These are phyloP conservation scores for Macadamia tetraphylla DNA, from an alignment of 164 flowering plant genomes.

Conservation along the genomic window DNA sequence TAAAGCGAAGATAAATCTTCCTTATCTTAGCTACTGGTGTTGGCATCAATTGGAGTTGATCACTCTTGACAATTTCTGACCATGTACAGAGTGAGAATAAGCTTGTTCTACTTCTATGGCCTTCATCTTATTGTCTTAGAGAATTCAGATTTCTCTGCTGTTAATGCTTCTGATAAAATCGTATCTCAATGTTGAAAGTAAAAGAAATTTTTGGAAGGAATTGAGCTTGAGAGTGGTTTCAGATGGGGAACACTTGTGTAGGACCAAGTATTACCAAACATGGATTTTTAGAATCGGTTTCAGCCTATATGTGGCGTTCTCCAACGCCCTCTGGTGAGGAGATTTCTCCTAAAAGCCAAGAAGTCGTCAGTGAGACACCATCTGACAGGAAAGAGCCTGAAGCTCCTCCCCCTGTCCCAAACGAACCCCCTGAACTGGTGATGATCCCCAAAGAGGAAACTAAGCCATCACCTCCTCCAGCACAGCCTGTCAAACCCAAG, in stretches of 20 bases:
- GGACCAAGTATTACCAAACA: slow-evolving; percentile 29
- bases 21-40: background rate
- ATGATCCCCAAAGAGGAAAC: slow-evolving; percentile 27
- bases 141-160: background rate
- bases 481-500: slow-evolving; percentile 22
- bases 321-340: slow-evolving; percentile 14
- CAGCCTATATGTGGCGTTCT: slow-evolving; percentile 32
- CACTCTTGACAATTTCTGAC: background rate
- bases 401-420: slow-evolving; percentile 18
- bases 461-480: background rate
- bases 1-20: background rate
- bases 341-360: slow-evolving; percentile 11
- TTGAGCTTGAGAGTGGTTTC: slow-evolving; percentile 7
- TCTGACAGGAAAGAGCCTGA: slow-evolving; percentile 11
- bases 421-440: slow-evolving; percentile 40
- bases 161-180: background rate
- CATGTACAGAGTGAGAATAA: background rate
- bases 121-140: background rate
- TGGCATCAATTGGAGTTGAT: background rate
- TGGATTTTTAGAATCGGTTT: slow-evolving; percentile 37
- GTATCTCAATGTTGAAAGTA: background rate
- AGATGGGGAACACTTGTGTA: slow-evolving; percentile 64
- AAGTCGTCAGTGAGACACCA: slow-evolving; percentile 1
- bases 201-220: background rate
- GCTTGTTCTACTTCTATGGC: no score